Base-by-base conservation (phyloP, 2,329 filamentous ascomycete species). In the Aspergillus luchuensis region DNA sequence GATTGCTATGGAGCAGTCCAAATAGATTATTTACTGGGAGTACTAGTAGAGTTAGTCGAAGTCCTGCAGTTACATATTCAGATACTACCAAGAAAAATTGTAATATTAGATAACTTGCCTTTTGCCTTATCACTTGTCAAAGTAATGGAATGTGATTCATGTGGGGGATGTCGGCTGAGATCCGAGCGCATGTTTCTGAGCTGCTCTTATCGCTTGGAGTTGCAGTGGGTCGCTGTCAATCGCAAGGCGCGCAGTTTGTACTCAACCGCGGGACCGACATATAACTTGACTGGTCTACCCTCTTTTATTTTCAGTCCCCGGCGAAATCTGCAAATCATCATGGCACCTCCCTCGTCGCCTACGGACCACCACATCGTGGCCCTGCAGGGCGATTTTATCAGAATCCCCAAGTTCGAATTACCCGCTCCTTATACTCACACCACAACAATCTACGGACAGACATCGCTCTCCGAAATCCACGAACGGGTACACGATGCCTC, bases 361-460 rank as follows among this genome's bases (percentile, higher is more conserved):
- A 73, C 72, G 60, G 76, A 78, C 60, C 78, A 82, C 65, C 71
- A 80, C 54, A 78, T 84, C 59, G 78, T 83, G 55, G 76, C 76
- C 50, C 76, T 83, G 8, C 80, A 84, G 66, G 76, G 76, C 54
- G 76, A 78, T 60, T 78, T 80, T 56, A 68, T 77, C n/a, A 71
- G 74, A 4, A 66, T 71, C 23, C 74, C 74, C 13, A 54, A 71
- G 21, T 79, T 83, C 62, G 62, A 71, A 62, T 78, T 83, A 63
- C 75, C 80, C 6, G 74, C 80, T 66, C 78, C 69, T 3, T 72
- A 80, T 53, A 79, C 75, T 8, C 63, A 69, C 36, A 70, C 66
- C 19, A 62, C 66, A 52, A 67, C 67, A 4, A 54, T 71, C 23
- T 76, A 82, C 67, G 67, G 70, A 7, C 67, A 62, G 58, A 79